Evolutionary conservation across 2,329 filamentous ascomycete species (phyloP).

Genomic region (Phaeophleospora eucalypticola): DNA sequence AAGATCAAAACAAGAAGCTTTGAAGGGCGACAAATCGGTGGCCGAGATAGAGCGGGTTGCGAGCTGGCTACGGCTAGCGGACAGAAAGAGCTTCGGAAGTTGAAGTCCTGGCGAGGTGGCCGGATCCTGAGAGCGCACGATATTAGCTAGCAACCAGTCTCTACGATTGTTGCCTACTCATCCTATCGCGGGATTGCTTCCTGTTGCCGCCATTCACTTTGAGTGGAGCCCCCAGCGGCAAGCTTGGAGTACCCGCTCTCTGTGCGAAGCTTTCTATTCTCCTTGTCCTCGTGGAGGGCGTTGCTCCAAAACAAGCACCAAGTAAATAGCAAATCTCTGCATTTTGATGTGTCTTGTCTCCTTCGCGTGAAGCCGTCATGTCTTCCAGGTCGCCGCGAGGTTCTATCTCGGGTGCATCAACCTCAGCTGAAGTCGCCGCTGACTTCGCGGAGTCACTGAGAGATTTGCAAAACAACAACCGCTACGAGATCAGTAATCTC

Average conservation of each 20-base stretch:
- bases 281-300: background rate
- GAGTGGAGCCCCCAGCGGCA: conserved; percentile 1
- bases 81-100: conserved; percentile 30
- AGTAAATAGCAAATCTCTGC: conserved; percentile 23
- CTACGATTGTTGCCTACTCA: conserved; percentile 35
- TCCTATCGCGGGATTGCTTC: conserved; percentile 12
- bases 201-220: background rate
- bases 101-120: conserved; percentile 6
- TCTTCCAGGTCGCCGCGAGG: conserved; percentile 44
- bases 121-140: conserved; percentile 9
- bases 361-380: conserved; percentile 47
- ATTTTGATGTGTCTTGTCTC: conserved; percentile 20
- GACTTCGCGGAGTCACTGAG: conserved; percentile 92
- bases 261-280: background rate
- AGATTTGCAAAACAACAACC: conserved; percentile 84
- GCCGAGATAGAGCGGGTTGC: background rate
- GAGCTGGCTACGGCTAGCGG: conserved; percentile 9
- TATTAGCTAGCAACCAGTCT: conserved; percentile 49
- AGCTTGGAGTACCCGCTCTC: conserved; percentile 4
- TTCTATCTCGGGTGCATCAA: conserved; percentile 41
- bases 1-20: no score
- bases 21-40: background rate
- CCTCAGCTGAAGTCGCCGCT: conserved; percentile 81
- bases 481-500: conserved; percentile 93
- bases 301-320: conserved; percentile 6